Evolutionary conservation across 139 green algal genomes (phyloP), one percentile per base, ranked within the genome.

Genomic region (Chlorella sp.): DNA sequence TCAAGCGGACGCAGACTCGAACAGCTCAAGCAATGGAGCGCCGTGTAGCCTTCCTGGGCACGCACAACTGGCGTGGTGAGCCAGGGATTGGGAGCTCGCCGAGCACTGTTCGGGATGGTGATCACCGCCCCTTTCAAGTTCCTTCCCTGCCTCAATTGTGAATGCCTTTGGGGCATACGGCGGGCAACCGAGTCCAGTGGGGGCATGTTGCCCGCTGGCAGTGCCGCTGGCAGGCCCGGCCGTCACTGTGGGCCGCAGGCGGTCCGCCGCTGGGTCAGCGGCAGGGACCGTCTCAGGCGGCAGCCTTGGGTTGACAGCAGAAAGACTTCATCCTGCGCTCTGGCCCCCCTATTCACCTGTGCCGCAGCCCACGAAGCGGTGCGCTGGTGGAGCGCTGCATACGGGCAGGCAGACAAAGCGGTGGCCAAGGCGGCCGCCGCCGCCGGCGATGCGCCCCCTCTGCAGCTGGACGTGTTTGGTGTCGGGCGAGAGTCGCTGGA

Each of bases 51-150:
- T 85, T 85, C 30, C 30, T 85, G 79, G 79, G 79, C 42, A 85
- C 79, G 42, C 79, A 85, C 28, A 85, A 85, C 28, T 85, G 79
- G 79, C 79, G 79, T 4, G 48, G 79, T 85, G 79, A 64, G 79
- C 15, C 71, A 34, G 71, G 71, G 32, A 15, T 40, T 57, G 48
- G 48, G 9, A 9, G 48, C 48, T 5, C 48, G 48, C 5, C 48
- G 48, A 57, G 48, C 48, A 57, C 48, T 57, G 16, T 78, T n/a
- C 68, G 24, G 68, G 26, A 76, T 16, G 26, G 28, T 39, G 48
- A 57, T 57, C 48, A 9, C 48, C 7, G 48, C 48, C 48, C 9
- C 48, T 57, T 5, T 5, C 48, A 16, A 57, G 48, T 9, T 57
- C 9, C 48, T 9, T 57, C 48, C 48, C 48, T 57, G 48, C 48